Evolutionary conservation across 2,329 filamentous ascomycete genomes (phyloP).

Genomic region (Monosporascus sp.): DNA sequence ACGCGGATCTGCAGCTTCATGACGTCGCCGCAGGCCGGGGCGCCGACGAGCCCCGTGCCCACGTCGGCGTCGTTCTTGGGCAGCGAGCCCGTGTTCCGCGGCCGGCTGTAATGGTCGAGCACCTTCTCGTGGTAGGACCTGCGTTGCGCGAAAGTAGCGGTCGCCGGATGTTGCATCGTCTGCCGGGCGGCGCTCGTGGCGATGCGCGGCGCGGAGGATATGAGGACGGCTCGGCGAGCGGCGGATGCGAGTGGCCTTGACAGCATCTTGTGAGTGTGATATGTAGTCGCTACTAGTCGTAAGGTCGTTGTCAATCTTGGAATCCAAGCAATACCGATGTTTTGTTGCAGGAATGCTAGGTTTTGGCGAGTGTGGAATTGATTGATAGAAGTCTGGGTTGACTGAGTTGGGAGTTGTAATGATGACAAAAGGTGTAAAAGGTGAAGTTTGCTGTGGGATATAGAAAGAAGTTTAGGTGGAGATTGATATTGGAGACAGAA

Average conservation of each 20-base stretch:
- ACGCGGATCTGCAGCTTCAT: slow-evolving; percentile 91
- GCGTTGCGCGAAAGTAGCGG: slow-evolving; percentile 31
- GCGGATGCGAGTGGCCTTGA: slow-evolving; percentile 35
- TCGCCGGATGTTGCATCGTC: slow-evolving; percentile 26
- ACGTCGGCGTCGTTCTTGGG: slow-evolving; percentile 65
- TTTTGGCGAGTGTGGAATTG: not conserved
- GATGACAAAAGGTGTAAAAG: not conserved
- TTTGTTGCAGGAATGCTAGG: not conserved
- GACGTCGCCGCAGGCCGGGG: slow-evolving; percentile 87
- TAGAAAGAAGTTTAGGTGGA: not conserved
- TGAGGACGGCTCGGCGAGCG: slow-evolving; percentile 37
- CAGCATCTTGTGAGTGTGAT: slow-evolving; percentile 33
- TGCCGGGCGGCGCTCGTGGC: slow-evolving; percentile 32
- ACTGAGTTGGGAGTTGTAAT: not conserved
- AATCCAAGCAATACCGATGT: too few species aligned
- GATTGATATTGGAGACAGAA: not conserved
- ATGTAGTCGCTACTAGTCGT: not conserved
- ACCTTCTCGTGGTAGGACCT: slow-evolving; percentile 53
- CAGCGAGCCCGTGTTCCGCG: slow-evolving; percentile 75
- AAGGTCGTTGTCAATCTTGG: too few species aligned
- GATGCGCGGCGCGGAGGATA: slow-evolving; percentile 34
- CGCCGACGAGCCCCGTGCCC: slow-evolving; percentile 72
- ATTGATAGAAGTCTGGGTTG: not conserved
- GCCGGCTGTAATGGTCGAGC: slow-evolving; percentile 77
- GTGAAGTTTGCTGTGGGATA: not conserved